Base-by-base conservation (phyloP, 805 yeast species). In the Tetrapisispora namnaoensis region DNA sequence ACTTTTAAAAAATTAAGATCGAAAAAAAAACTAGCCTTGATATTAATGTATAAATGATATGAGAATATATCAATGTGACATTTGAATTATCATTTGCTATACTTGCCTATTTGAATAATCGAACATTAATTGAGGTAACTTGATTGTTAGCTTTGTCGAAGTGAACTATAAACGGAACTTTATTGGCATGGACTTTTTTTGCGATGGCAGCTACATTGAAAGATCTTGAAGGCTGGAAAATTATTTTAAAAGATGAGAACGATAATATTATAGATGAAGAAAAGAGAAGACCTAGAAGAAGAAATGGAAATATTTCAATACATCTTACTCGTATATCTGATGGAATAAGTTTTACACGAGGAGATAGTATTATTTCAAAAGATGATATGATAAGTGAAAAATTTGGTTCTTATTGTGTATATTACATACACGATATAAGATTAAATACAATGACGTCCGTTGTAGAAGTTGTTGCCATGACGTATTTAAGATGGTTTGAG, bases 331-430 rank as follows among this genome's bases (percentile, higher is more conserved):
- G 82, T 50, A 70, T 63, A 10, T 57, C 54, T 0, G 86, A 79
- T 60, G 76, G 71, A 2, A 51, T 79, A 36, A 74, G 69, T 42
- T 54, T 83, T 20, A 68, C 69, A 24, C 69, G 70, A 10, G 89
- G 89, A 3, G 82, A 78, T 52, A 66, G 76, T 37, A 57, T 82
- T 0, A 59, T 79, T 9, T 66, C 76, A 39, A 64, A 63, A 32
- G 69, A 68, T 47, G 58, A 63, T 1, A 53, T 59, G 1, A 65
- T 73, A 1, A 40, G 20, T 30, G 32, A 21, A 17, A 22, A 28
- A 8, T 3, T 8, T 30, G 28, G 28, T 20, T 28, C 24, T 18
- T 73, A 68, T 41, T 55, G 64, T 11, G 66, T 78, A 2, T 81
- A 73, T 7, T 54, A 80, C 35, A 68, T 83, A 16, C 72, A 71